Percentiles rank a stretch among this genome's conserved stretches.
Conservation (phyloP, 2,329 filamentous ascomycete genomes). For the Drechslera avenae region DNA sequence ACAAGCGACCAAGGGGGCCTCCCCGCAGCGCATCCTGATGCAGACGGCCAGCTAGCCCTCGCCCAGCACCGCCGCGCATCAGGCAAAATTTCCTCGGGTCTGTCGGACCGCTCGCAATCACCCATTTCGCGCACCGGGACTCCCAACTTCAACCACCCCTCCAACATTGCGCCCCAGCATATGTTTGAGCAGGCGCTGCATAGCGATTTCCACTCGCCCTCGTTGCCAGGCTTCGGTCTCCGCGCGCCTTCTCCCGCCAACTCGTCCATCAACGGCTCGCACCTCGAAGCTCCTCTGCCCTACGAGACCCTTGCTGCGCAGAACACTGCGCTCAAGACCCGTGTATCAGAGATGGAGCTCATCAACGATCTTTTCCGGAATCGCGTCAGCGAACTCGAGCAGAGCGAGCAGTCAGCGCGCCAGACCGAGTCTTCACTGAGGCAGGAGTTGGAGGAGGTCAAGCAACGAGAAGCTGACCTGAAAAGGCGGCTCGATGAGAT, state of each 20-base stretch:
- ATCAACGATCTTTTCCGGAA: conserved; percentile 78
- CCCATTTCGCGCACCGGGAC: conserved; percentile 81
- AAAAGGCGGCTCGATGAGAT: conserved; percentile 79
- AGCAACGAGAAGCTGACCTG: conserved; percentile 77
- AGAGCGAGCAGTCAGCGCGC: conserved; percentile 70
- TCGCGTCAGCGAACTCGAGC: conserved; percentile 73
- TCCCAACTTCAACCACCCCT: conserved; percentile 69
- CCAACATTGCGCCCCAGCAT: conserved; percentile 73
- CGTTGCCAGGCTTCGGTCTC: conserved; percentile 49
- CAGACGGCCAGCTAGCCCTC: conserved; percentile 60
- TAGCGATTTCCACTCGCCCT: conserved; percentile 67
- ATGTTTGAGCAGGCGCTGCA: conserved; percentile 78
- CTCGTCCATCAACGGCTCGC: conserved; percentile 64
- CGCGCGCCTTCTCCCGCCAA: conserved; percentile 62
- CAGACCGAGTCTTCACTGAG: conserved; percentile 63
- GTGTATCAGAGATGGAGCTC: conserved; percentile 91
- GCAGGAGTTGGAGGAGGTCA: conserved; percentile 71
- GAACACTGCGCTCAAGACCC: conserved; percentile 89
- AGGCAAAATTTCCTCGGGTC: conserved; percentile 73
- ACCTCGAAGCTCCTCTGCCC: conserved; percentile 72
- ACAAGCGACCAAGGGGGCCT: conserved; percentile 60
- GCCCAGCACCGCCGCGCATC: conserved; percentile 68
- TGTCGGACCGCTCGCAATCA: conserved; percentile 75
- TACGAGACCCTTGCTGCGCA: conserved; percentile 80
- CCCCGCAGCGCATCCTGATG: conserved; percentile 59